Evolutionary conservation across 495 filamentous ascomycete species (phyloP).

Genomic region (Aspergillus ostianus): DNA sequence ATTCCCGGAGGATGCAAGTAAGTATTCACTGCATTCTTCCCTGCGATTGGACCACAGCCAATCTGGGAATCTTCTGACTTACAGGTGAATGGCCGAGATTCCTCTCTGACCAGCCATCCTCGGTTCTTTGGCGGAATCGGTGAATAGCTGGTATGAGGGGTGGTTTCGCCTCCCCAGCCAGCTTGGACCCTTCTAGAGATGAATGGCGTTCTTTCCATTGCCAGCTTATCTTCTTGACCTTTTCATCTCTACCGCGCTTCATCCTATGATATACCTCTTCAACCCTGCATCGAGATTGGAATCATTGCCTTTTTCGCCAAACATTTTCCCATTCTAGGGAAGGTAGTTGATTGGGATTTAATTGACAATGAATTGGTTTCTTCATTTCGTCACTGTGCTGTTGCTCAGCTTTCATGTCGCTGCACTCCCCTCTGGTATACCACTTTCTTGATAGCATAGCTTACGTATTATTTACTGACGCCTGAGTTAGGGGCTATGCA

Average conservation of each 20-base stretch:
- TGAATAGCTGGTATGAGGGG: not conserved
- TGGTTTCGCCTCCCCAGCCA: not conserved
- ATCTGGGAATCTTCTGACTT: not conserved
- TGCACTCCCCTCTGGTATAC: slow-evolving; percentile 19
- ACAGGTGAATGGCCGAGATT: not conserved
- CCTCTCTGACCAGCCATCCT: not conserved
- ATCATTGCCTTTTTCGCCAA: not conserved
- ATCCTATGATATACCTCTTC: not conserved
- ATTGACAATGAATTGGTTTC: slow-evolving; percentile 17
- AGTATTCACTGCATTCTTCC: not conserved
- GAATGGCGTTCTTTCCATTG: not conserved
- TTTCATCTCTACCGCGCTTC: not conserved
- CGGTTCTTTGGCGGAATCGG: not conserved
- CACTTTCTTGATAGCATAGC: not conserved
- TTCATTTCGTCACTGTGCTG: slow-evolving; percentile 10
- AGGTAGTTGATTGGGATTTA: not conserved
- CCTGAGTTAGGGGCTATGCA: not conserved
- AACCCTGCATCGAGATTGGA: not conserved
- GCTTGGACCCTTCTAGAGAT: not conserved
- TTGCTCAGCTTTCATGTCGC: slow-evolving; percentile 10
- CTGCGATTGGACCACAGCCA: not conserved
- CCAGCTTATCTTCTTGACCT: not conserved
- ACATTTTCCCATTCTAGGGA: not conserved
- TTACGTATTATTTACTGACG: not conserved
- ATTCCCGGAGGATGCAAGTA: not conserved